These are phyloP conservation scores for Penicillium paxilli DNA, from an alignment of 495 filamentous ascomycete genomes.

Conservation along the genomic window DNA sequence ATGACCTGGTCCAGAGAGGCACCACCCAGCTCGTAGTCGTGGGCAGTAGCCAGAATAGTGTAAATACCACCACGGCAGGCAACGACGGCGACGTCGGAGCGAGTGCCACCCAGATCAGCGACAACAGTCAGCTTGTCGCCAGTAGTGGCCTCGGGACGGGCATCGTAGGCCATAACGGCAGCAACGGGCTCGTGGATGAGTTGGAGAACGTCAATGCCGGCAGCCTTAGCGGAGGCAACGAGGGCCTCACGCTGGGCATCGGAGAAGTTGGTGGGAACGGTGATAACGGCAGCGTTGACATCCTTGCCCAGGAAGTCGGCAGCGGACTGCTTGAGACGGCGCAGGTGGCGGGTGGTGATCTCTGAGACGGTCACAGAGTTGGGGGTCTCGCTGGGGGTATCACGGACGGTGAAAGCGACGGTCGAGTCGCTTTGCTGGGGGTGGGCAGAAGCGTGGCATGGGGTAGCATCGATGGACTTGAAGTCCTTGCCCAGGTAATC, in stretches of 20 bases:
- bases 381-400: conserved; percentile 66
- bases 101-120: conserved; percentile 88
- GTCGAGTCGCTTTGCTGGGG: conserved; percentile 72
- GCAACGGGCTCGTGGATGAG: conserved; percentile 92
- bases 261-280: conserved; percentile 89
- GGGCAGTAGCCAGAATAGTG: conserved; percentile 87
- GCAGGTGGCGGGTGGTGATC: conserved; percentile 82
- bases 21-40: conserved; percentile 91
- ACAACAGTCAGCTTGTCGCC: conserved; percentile 89
- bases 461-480: conserved; percentile 93
- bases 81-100: conserved; percentile 88
- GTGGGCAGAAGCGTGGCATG: conserved; percentile 91
- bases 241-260: conserved; percentile 83
- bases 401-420: conserved; percentile 80
- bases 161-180: conserved; percentile 89
- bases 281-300: conserved; percentile 89
- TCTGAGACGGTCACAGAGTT: conserved; percentile 79
- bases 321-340: conserved; percentile 77
- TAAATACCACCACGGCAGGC: conserved; percentile 94
- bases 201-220: conserved; percentile 87
- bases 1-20: conserved; percentile 81
- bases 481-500: conserved; percentile 95
- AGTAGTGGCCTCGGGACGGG: conserved; percentile 69
- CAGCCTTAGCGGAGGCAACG: conserved; percentile 71
- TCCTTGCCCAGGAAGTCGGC: conserved; percentile 89